phyloP scores from a whole-genome alignment of 345 rosid genomes.

The Noccaea bulbosa region DNA sequence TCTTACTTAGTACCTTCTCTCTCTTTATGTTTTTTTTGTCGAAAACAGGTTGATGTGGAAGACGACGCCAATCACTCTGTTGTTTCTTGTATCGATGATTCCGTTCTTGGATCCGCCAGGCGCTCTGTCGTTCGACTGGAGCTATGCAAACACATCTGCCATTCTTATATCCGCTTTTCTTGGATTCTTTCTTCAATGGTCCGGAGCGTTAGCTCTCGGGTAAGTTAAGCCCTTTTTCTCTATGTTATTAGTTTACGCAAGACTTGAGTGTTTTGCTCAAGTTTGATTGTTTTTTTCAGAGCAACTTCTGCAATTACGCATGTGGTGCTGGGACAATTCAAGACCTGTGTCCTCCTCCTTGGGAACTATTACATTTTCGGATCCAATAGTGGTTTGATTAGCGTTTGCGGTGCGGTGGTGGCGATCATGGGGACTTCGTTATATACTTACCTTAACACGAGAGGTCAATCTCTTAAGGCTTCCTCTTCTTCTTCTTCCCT shows the following conservation, averaged over 20 bases:
- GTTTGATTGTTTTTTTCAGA: conserved; percentile 11
- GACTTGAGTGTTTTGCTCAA: not conserved
- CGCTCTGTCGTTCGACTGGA: conserved; percentile 75
- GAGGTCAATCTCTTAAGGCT: conserved; percentile 47
- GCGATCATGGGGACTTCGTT: conserved; percentile 49
- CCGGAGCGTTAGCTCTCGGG: conserved; percentile 98
- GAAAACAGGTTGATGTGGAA: conserved; percentile 91
- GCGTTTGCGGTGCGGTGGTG: conserved; percentile 46
- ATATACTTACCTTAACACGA: conserved; percentile 47
- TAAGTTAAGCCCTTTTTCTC: conserved; percentile 38
- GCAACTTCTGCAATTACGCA: conserved; percentile 49
- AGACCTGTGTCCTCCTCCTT: conserved; percentile 46
- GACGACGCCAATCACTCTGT: conserved; percentile 89
- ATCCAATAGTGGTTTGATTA: conserved; percentile 40
- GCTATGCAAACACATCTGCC: conserved; percentile 55
- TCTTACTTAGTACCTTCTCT: not conserved
- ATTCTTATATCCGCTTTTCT: conserved; percentile 80
- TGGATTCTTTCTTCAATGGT: conserved; percentile 98
- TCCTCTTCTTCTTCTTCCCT: conserved; percentile 20
- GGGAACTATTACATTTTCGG: conserved; percentile 48
- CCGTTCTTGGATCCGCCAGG: conserved; percentile 96
- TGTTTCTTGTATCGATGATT: conserved; percentile 78
- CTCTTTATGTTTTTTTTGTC: conserved; percentile 1
- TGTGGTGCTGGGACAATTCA: conserved; percentile 47
- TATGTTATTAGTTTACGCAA: too few species aligned